Evolutionary conservation across 1,284 basidiomycete species (phyloP), one percentile per base, ranked within the genome.

Genomic region (Cryptococcus wingfieldii): DNA sequence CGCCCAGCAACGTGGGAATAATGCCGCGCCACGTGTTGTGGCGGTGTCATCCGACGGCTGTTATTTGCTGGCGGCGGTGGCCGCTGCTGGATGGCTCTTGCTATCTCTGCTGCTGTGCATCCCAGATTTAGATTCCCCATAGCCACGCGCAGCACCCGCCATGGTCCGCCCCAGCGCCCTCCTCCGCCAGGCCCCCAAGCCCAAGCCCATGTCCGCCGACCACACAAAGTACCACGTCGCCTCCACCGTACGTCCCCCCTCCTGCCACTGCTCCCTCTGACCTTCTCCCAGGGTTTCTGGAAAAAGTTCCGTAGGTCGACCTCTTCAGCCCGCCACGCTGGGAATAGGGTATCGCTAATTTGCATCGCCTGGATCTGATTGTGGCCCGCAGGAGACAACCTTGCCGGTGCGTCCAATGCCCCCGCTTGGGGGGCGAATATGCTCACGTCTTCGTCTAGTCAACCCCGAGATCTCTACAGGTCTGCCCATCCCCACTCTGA

Each of bases 401-500:
- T 83, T 55, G 83, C 86, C 56, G 88, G 90, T 92, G 71, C 80
- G 88, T 83, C 10, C 18, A 23, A 19, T 27, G 43, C 34, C 34
- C 47, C n/a, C 31, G 37, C 34, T 4, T 47, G 34, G 31, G 3
- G 9, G 19, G 19, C 10, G 38, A 18, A 51, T 19, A 14, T 47
- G 23, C 39, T 28, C 31, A 41, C 37, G n/a, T 4, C 25, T 44
- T 16, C 23, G 50, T 49, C 34, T 54, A 70, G 75, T 93, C 64
- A 92, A 94, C 78, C 90, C 92, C 39, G 86, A 89, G 71, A 95
- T 96, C 73, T 94, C 91, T 14, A 87, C 83, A 61, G 93, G 93
- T 77, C 83, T 96, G n/a, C 93, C 93, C 27, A 80, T 90, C 50
- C 81, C 85, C 48, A 78, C 77, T 52, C 55, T 85, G 61, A 82